Evolutionary conservation across 2,329 filamentous ascomycete genomes (phyloP).

Genomic region (Myriosclerotinia duriaeana): DNA sequence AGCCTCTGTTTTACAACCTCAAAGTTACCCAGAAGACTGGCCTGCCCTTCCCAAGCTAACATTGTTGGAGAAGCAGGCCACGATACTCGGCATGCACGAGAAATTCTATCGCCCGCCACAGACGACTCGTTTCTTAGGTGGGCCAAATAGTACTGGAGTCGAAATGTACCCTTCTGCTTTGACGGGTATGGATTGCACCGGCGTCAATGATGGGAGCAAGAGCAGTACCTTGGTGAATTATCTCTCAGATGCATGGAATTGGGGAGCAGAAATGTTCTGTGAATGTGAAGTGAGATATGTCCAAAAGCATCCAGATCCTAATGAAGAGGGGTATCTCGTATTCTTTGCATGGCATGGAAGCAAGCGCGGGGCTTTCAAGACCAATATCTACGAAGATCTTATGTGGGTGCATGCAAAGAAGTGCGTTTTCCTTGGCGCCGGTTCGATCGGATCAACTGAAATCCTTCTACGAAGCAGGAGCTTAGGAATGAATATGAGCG

Average conservation of each 20-base stretch:
- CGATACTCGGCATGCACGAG: slow-evolving; percentile 49
- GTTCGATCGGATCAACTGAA: slow-evolving; percentile 63
- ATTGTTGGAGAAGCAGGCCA: slow-evolving; percentile 57
- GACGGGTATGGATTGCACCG: slow-evolving; percentile 62
- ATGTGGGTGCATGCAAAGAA: slow-evolving; percentile 68
- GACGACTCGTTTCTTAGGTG: slow-evolving; percentile 62
- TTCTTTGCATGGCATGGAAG: slow-evolving; percentile 65
- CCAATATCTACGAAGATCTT: slow-evolving; percentile 56
- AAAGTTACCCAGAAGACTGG: slow-evolving; percentile 57
- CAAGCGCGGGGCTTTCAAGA: slow-evolving; percentile 55
- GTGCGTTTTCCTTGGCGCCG: slow-evolving; percentile 66
- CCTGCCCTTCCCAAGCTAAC: slow-evolving; percentile 58
- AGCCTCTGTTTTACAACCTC: slow-evolving; percentile 56
- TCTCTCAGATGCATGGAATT: slow-evolving; percentile 68
- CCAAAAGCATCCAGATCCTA: slow-evolving; percentile 49
- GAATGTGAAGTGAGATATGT: slow-evolving; percentile 65
- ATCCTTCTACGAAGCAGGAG: slow-evolving; percentile 61
- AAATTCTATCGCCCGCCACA: slow-evolving; percentile 58
- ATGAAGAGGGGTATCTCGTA: slow-evolving; percentile 57
- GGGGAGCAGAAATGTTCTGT: slow-evolving; percentile 71
- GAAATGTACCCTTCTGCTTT: slow-evolving; percentile 60
- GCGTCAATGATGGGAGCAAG: slow-evolving; percentile 67
- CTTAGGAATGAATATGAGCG: slow-evolving; percentile 58
- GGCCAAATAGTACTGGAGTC: slow-evolving; percentile 63
- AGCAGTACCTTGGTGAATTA: slow-evolving; percentile 66